Evolutionary conservation across 495 filamentous ascomycete species (phyloP).

Genomic region (Delitschia confertaspora): DNA sequence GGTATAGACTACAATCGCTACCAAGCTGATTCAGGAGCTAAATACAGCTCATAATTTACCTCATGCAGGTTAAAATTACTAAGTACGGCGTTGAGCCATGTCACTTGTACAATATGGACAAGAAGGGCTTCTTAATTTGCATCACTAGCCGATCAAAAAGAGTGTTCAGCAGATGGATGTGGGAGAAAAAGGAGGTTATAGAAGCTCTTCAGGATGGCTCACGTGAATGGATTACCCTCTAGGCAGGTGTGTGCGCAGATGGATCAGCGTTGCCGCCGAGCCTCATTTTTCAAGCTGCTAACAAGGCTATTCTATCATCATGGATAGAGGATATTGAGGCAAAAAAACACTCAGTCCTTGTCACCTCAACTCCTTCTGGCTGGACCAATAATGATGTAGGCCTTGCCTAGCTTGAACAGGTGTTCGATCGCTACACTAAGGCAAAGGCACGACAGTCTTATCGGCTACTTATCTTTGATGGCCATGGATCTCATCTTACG

Average conservation of each 20-base stretch:
- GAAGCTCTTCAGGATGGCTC: constrained; percentile 13
- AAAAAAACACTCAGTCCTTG: constrained; percentile 2
- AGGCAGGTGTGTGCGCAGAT: constrained; percentile 21
- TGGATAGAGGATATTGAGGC: constrained; percentile 18
- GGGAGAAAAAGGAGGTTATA: constrained; percentile 5
- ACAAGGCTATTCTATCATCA: constrained; percentile 1
- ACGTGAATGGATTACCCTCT: constrained; percentile 13
- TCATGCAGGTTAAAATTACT: constrained; percentile 12
- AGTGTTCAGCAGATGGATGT: constrained; percentile 1
- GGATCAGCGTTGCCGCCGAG: constrained; percentile 14
- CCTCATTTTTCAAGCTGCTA: constrained; percentile 18
- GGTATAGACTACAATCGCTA: constrained; percentile 2
- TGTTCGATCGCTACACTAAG: constrained; percentile 23
- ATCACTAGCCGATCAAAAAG: not conserved
- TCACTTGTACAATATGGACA: constrained; percentile 27
- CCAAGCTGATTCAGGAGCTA: constrained; percentile 1
- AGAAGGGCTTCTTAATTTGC: constrained; percentile 28
- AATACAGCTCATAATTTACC: constrained; percentile 12
- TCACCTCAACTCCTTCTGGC: constrained; percentile 19
- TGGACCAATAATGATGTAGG: constrained; percentile 24
- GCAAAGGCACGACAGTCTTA: constrained; percentile 6
- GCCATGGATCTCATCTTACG: constrained; percentile 19
- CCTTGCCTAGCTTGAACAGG: constrained; percentile 14
- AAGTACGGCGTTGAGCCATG: constrained; percentile 17
- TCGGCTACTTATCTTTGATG: constrained; percentile 21